Evolutionary conservation across 2,329 filamentous ascomycete genomes (phyloP), one percentile per base, ranked within the genome.

Genomic region (Immersiporthe knoxdaviesiana): DNA sequence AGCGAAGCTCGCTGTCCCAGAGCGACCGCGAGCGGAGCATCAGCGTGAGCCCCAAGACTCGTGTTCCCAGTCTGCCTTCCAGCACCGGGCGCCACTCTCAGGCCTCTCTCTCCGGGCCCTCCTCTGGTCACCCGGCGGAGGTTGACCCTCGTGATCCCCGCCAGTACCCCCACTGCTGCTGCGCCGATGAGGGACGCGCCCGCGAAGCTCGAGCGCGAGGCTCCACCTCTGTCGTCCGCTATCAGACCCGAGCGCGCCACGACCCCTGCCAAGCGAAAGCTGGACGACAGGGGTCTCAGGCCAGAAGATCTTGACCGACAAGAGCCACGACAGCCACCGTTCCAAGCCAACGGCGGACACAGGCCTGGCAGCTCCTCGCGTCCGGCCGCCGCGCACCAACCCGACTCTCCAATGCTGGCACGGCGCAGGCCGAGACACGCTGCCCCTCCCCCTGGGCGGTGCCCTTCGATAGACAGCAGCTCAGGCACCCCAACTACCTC

Each of bases 21-120:
- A 84, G 84, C 72, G 90, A 93, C 67, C 87, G 91, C 74, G 91
- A 92, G 71, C 83, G 86, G 63, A 92, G 90, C 77, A 78, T 91
- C 66, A 94, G 91, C 75, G 88, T 95, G 64, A 95, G 92, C 77
- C 92, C 93, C 39, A 94, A 93, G 80, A 93, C 92, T 47, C 84
- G 87, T 72, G 81, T 90, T 21, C 81, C 84, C 52, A 87, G 84
- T 73, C 76, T 87, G 50, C 81, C 81, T 69, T 84, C 79, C 76
- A 84, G 78, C 74, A 74, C 80, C 59, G 80, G 82, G 44, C 74
- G 73, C n/a, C 75, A 73, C 12, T 71, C 70, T 32, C 70, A 69
- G 50, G 58, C 70, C 47, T 71, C 72, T 37, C 72, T 72, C 41
- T 75, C 74, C 18, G 70, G 70, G 7, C 44, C 44, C 35, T 66